phyloP scores from a whole-genome alignment of 768 basidiomycete genomes.

The Panaeolus cyanescens region DNA sequence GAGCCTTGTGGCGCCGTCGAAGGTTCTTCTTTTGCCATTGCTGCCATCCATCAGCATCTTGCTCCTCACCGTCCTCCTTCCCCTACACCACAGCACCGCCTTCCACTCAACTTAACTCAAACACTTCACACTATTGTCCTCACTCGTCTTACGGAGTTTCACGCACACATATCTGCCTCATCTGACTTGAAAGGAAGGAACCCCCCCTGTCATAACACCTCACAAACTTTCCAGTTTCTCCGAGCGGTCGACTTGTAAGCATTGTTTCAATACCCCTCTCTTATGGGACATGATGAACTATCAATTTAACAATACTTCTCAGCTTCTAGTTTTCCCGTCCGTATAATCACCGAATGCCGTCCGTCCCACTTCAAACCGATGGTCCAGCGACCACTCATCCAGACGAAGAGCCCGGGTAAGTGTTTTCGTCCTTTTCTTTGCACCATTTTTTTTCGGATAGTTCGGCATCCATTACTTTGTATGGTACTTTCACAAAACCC shows the following conservation, averaged over 20 bases:
- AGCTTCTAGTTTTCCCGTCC: conserved; percentile 3
- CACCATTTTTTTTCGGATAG: background rate
- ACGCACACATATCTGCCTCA: background rate
- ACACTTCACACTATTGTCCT: background rate
- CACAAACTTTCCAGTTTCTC: background rate
- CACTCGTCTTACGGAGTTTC: background rate
- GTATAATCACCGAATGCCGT: conserved; percentile 3
- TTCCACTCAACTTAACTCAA: background rate
- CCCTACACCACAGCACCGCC: background rate
- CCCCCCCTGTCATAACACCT: background rate
- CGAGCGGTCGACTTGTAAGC: background rate
- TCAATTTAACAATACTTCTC: background rate
- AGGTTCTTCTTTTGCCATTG: background rate
- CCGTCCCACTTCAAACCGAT: background rate
- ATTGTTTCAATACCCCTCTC: conserved; percentile 2
- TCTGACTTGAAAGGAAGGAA: background rate
- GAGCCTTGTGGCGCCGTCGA: background rate
- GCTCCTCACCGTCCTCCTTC: background rate
- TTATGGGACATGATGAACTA: background rate
- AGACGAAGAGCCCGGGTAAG: conserved; percentile 1
- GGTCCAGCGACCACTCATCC: background rate
- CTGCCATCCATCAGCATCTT: background rate
- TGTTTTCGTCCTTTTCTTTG: background rate
- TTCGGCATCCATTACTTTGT: background rate
- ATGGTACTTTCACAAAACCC: conserved; percentile 1